These are phyloP conservation scores for Gymnopus androsaceus DNA, from an alignment of 1,284 basidiomycete species.

Conservation along the genomic window DNA sequence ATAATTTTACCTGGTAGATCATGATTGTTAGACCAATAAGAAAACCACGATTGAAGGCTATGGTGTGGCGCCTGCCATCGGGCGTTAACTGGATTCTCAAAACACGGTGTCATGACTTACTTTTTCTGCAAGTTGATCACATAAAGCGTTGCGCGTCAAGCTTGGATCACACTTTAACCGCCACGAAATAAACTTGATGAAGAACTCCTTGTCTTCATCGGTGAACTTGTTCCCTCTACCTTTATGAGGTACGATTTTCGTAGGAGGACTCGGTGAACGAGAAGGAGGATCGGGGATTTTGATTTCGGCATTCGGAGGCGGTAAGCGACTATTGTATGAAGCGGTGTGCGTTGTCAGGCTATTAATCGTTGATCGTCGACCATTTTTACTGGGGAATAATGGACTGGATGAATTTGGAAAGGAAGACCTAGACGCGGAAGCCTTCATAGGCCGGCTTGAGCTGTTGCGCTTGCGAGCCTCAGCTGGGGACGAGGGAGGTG, in stretches of 20 bases:
- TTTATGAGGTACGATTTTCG: slow-evolving; percentile 42
- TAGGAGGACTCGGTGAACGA: slow-evolving; percentile 67
- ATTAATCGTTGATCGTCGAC: slow-evolving; percentile 52
- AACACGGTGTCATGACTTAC: slow-evolving; percentile 30
- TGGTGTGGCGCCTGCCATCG: slow-evolving; percentile 60
- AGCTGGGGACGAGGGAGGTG: slow-evolving; percentile 24
- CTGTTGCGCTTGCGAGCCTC: slow-evolving; percentile 20
- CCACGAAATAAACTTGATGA: slow-evolving; percentile 65
- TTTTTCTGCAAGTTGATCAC: slow-evolving; percentile 55
- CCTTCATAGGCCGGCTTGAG: slow-evolving; percentile 9
- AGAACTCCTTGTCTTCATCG: slow-evolving; percentile 60
- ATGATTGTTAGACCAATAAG: slow-evolving; percentile 61
- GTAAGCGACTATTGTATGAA: slow-evolving; percentile 46
- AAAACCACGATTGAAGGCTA: slow-evolving; percentile 54
- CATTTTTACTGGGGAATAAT: slow-evolving; percentile 12
- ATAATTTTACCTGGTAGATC: slow-evolving; percentile 44
- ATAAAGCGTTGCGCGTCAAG: slow-evolving; percentile 54
- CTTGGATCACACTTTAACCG: slow-evolving; percentile 52
- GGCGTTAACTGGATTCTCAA: slow-evolving; percentile 9
- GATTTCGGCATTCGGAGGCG: slow-evolving; percentile 56
- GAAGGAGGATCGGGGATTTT: slow-evolving; percentile 61
- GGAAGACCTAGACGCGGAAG: slow-evolving; percentile 10
- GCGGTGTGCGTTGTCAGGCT: slow-evolving; percentile 52
- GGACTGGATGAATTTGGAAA: slow-evolving; percentile 9
- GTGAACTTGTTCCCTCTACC: slow-evolving; percentile 64